Conservation (phyloP, 768 basidiomycete species). For the Termitomyces bulborhizus region DNA sequence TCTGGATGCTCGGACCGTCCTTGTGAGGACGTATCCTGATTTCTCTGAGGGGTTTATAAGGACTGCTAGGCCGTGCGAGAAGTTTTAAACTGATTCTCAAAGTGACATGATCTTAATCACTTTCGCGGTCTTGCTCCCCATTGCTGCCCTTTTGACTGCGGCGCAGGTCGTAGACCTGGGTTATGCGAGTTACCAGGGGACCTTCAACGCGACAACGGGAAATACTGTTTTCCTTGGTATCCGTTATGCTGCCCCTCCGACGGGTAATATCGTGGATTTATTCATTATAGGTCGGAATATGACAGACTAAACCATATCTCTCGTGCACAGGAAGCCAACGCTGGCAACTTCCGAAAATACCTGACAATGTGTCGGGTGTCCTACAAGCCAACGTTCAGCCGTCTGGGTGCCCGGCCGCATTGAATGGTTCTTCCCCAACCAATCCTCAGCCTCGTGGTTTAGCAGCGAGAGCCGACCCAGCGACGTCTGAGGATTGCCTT, state of each 20-base stretch:
- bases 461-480: background rate
- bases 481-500: slow-evolving; percentile 32
- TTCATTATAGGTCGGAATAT: background rate
- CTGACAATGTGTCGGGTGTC: slow-evolving; percentile 19
- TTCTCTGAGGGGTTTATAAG: background rate
- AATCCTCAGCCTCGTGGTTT: slow-evolving; percentile 22
- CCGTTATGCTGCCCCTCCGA: slow-evolving; percentile 44
- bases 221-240: slow-evolving; percentile 35
- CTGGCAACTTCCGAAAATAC: slow-evolving; percentile 27
- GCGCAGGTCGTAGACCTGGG: slow-evolving; percentile 34
- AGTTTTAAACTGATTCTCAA: background rate
- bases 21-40: background rate
- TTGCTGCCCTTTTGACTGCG: background rate
- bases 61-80: background rate
- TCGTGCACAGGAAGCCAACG: slow-evolving; percentile 22
- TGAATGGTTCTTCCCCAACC: slow-evolving; percentile 20
- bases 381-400: slow-evolving; percentile 27
- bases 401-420: slow-evolving; percentile 23
- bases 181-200: slow-evolving; percentile 38
- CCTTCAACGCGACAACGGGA: slow-evolving; percentile 23
- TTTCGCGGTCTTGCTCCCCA: background rate
- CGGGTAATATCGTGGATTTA: slow-evolving; percentile 22
- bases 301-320: background rate
- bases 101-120: background rate
- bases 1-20: background rate